Base-by-base conservation (phyloP, 352 stramenopile genomes). In the Globisporangium spiculum region DNA sequence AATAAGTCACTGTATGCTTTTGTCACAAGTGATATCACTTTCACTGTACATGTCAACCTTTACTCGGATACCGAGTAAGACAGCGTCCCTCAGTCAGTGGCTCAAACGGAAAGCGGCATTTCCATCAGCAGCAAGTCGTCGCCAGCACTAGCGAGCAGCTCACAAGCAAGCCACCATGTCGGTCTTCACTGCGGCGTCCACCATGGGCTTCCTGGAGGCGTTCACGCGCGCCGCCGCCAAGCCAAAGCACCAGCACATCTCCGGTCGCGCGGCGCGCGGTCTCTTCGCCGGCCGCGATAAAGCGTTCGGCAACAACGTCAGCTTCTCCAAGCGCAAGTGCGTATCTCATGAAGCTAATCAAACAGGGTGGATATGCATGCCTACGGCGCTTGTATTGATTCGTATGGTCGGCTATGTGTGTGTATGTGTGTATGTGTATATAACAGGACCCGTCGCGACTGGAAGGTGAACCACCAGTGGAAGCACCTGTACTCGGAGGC, bases 251-350 rank as follows among this genome's bases (percentile, higher is more conserved):
- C 71, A 91, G 73, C 86, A 94, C 76, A 84, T 91, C 65, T 93
- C 84, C 3, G 86, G 86, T 2, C 84, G 86, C 41, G 86, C 86
- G 27, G 70, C 79, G 57, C 91, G 94, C 38, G 96, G 96, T 10
- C 81, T 98, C 46, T 98, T 98, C 73, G 91, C 96, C 38, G 96
- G 96, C 20, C 94, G 93, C 56, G 96, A 98, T 80, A 95, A 98
- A 72, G 70, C 84, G 36, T 97, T 94, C 66, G 96, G 96, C 66
- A 98, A 98, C 87, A 98, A 97, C 70, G 88, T 98, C 18, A 96
- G 86, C 48, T 98, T 98, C 80, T 97, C 86, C 71, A 95, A 97
- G 75, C 93, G 92, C 70, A 94, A 91, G 76, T 87, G 67, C 48
- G 77, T 80, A 6, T 41, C 3, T 67, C 44, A 32, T 32, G 27